Conservation (phyloP, 805 yeast species). For the Ascoidea rubescens region DNA sequence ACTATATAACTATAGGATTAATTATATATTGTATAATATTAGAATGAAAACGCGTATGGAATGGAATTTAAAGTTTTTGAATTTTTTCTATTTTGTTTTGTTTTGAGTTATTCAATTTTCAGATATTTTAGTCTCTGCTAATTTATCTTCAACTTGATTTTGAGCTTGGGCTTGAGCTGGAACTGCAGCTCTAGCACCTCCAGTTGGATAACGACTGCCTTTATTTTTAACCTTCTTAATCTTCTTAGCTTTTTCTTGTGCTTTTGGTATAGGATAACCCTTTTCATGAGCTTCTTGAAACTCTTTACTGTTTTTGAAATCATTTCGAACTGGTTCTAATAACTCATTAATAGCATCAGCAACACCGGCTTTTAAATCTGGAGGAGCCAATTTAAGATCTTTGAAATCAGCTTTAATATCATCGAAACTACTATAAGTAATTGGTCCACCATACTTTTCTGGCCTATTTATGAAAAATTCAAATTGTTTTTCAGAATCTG, state of each 20-base stretch:
- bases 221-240: slow-evolving; percentile 67
- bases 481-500: slow-evolving; percentile 35
- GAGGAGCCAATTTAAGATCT: slow-evolving; percentile 70
- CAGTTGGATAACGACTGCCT: slow-evolving; percentile 77
- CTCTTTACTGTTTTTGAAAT: slow-evolving; percentile 44
- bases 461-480: slow-evolving; percentile 76
- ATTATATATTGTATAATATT: no score
- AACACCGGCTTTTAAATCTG: slow-evolving; percentile 88
- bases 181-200: slow-evolving; percentile 24
- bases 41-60: not conserved
- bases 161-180: slow-evolving; percentile 16
- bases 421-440: slow-evolving; percentile 54
- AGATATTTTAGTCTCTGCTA: slow-evolving; percentile 25
- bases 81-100: slow-evolving; percentile 4
- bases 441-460: slow-evolving; percentile 93
- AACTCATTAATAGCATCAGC: slow-evolving; percentile 70
- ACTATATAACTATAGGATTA: no score
- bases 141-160: slow-evolving; percentile 21
- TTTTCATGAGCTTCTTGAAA: slow-evolving; percentile 60
- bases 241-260: slow-evolving; percentile 47
- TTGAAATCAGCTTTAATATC: slow-evolving; percentile 61
- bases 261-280: slow-evolving; percentile 74
- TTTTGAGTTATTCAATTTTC: slow-evolving; percentile 2
- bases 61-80: not conserved
- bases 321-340: slow-evolving; percentile 74